Base-by-base conservation (phyloP, 225 moss, liverwort and hornwort species). In the Ulota crispa region DNA sequence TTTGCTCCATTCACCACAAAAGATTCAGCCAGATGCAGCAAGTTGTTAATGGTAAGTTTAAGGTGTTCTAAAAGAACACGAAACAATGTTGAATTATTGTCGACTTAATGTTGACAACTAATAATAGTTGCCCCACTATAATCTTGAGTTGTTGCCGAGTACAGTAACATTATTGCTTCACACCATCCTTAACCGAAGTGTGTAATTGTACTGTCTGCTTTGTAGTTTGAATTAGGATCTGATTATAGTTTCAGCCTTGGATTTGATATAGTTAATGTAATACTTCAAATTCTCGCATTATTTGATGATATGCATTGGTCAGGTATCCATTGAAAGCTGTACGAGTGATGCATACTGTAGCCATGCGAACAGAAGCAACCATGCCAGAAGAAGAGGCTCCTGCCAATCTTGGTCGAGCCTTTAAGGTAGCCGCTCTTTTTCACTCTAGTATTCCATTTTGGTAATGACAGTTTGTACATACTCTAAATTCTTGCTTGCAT, bases 321-420 rank as follows among this genome's bases (percentile, higher is more conserved):
- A 97, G 97, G 85, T 99, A 99, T 81, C 98, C 98, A 59, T 82
- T 99, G 77, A 99, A 99, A 83, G 98, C 98, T 60, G 98, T 95
- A 41, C 92, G 90, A 76, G 94, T 94, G 84, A 95, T 95, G 98
- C 98, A 99, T 85, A 99, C 98, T 64, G 98, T 99, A 78, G 98
- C 98, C 72, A 86, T 99, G 92, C 94, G 95, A 50, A 99, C 98
- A 1, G 98, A 99, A 85, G 98, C 98, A 39, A 99, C 98, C 21
- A 91, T 99, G 88, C 98, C 98, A 47, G 94, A 94, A 47, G 94
- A 92, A 77, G 93, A 87, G 75, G 88, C 95, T 59, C 98, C 98
- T 75, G 83, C 95, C 3, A 94, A 95, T 89, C 86, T 99, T 80
- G 98, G 98, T 76, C 86, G 88, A 70, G 98, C 95, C 47, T 99